These are phyloP conservation scores for Verticillium klebahnii DNA, from an alignment of 2,329 filamentous ascomycete genomes.

Conservation along the genomic window DNA sequence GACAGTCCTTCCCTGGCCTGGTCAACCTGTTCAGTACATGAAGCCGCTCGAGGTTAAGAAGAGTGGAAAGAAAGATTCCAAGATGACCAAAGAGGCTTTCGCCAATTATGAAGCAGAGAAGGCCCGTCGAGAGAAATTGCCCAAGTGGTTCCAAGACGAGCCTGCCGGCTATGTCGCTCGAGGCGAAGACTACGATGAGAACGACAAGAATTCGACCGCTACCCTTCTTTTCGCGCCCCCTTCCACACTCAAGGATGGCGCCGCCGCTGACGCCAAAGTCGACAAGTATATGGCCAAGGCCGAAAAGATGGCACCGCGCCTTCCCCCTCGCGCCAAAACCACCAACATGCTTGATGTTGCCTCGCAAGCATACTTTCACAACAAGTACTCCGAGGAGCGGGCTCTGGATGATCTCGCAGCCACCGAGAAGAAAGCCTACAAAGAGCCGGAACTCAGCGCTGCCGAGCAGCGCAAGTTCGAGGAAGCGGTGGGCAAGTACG, in stretches of 20 bases:
- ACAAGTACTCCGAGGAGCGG: slow-evolving; percentile 65
- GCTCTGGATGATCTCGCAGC: slow-evolving; percentile 67
- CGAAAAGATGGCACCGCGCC: slow-evolving; percentile 56
- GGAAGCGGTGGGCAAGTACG: slow-evolving; percentile 83
- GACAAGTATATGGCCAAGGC: slow-evolving; percentile 73
- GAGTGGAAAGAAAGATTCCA: slow-evolving; percentile 71
- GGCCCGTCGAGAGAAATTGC: slow-evolving; percentile 71
- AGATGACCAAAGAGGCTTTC: slow-evolving; percentile 73
- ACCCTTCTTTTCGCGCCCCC: slow-evolving; percentile 77
- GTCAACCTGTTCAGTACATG: slow-evolving; percentile 81
- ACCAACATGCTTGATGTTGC: slow-evolving; percentile 89
- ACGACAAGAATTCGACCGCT: slow-evolving; percentile 71
- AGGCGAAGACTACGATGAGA: slow-evolving; percentile 69
- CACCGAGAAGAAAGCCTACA: slow-evolving; percentile 67
- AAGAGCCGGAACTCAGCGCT: slow-evolving; percentile 75
- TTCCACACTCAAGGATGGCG: slow-evolving; percentile 48
- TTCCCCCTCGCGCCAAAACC: slow-evolving; percentile 69
- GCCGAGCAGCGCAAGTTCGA: slow-evolving; percentile 87
- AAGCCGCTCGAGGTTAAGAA: slow-evolving; percentile 85
- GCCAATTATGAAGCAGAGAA: slow-evolving; percentile 81
- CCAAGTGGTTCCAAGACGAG: slow-evolving; percentile 91
- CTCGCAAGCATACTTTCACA: slow-evolving; percentile 65
- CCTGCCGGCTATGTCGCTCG: slow-evolving; percentile 80
- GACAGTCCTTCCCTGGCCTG: slow-evolving; percentile 78
- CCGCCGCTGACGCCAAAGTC: slow-evolving; percentile 52